Evolutionary conservation across 805 yeast genomes (phyloP).

Genomic region (Nakazawaea ernobii): DNA sequence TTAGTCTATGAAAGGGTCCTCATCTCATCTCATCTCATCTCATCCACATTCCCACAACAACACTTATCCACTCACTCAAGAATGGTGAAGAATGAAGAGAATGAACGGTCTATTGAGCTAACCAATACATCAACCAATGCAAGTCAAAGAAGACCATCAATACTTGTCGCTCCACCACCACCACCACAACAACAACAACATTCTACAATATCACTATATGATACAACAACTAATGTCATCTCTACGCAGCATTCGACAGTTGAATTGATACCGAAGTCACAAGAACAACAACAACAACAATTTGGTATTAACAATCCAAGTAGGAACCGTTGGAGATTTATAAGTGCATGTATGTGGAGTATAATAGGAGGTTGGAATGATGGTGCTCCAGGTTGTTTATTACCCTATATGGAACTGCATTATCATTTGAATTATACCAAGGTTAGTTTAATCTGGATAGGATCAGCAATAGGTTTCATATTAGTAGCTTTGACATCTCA

Average conservation of each 20-base stretch:
- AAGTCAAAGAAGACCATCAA: not conserved
- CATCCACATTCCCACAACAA: no score
- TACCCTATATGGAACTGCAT: conserved; percentile 27
- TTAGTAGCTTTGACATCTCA: conserved; percentile 26
- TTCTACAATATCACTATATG: not conserved
- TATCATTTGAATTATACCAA: conserved; percentile 26
- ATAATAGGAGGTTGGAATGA: conserved; percentile 31
- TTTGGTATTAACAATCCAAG: conserved; percentile 27
- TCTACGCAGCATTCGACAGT: not conserved
- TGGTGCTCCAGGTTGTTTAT: conserved; percentile 32
- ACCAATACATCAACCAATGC: not conserved
- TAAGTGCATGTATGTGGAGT: conserved; percentile 31
- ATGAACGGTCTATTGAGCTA: not conserved
- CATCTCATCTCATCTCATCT: no score
- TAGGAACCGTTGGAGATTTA: conserved; percentile 28
- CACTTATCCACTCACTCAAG: not conserved
- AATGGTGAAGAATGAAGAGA: not conserved
- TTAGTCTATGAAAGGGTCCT: no score
- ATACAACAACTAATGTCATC: not conserved
- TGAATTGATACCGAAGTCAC: not conserved
- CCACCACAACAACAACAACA: no score
- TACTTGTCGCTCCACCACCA: not conserved
- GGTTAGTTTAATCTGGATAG: conserved; percentile 31
- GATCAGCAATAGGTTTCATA: conserved; percentile 29
- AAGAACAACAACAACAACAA: not conserved